Evolutionary conservation across 192 early-diverging fungal genomes (phyloP).

Genomic region (Coemansia sp.): DNA sequence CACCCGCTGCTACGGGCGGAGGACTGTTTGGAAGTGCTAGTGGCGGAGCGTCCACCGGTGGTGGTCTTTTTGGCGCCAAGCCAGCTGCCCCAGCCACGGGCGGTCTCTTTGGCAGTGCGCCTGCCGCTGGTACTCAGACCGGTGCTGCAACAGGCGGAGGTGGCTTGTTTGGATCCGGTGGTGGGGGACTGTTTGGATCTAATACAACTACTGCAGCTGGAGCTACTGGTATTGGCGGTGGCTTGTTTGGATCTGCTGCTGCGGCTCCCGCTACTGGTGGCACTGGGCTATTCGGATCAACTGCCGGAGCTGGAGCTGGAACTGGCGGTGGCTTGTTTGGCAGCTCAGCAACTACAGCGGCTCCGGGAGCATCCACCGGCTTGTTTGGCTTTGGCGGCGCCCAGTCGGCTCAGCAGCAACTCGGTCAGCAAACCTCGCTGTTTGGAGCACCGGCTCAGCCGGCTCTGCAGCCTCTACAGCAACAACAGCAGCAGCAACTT

Average conservation of each 20-base stretch:
- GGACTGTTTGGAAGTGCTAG: slow-evolving; percentile 24
- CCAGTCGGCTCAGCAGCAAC: slow-evolving; percentile 13
- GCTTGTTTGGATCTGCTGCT: slow-evolving; percentile 12
- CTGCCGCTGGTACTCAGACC: slow-evolving; percentile 12
- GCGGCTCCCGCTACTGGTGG: slow-evolving; percentile 17
- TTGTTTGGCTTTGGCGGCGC: slow-evolving; percentile 21
- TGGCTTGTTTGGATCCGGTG: slow-evolving; percentile 13
- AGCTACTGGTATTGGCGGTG: slow-evolving; percentile 13
- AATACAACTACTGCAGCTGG: slow-evolving; percentile 13
- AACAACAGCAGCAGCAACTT: slow-evolving; percentile 46
- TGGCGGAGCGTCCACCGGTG: background rate
- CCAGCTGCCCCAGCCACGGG: background rate
- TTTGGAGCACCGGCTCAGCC: slow-evolving; percentile 11
- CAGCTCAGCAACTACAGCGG: background rate
- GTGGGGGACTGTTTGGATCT: slow-evolving; percentile 11
- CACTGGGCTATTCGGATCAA: slow-evolving; percentile 18
- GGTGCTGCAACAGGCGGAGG: slow-evolving; percentile 3
- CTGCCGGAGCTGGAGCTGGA: slow-evolving; percentile 1
- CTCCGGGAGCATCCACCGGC: slow-evolving; percentile 5
- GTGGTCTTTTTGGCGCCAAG: slow-evolving; percentile 38
- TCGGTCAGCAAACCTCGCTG: slow-evolving; percentile 27
- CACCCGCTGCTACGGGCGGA: background rate
- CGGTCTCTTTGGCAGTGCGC: slow-evolving; percentile 12
- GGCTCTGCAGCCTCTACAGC: background rate
- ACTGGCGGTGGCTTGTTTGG: slow-evolving; percentile 8